phyloP scores from a whole-genome alignment of 2,329 filamentous ascomycete species.

The Sporothrix schenckii region DNA sequence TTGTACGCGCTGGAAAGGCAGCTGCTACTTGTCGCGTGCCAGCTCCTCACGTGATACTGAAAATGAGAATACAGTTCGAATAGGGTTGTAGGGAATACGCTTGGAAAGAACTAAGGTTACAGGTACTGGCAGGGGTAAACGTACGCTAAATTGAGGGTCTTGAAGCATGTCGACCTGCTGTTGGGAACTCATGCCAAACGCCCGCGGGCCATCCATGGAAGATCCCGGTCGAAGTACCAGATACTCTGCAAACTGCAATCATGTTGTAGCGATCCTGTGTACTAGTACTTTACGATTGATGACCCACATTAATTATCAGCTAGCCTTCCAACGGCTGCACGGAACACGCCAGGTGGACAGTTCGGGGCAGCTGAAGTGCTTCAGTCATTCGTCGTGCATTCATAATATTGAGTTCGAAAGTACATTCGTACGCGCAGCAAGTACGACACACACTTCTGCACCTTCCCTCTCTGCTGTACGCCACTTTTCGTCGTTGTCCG shows the following conservation, averaged over 20 bases:
- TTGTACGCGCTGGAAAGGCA: not conserved
- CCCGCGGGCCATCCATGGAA: not conserved
- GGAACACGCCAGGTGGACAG: conserved; percentile 16
- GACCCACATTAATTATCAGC: not conserved
- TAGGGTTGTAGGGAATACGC: not conserved
- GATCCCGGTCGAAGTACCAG: not conserved
- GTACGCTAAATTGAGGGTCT: conserved; percentile 5
- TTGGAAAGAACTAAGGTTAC: not conserved
- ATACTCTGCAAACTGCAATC: not conserved
- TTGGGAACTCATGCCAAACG: not conserved
- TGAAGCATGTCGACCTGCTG: not conserved
- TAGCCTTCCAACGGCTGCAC: conserved; percentile 3
- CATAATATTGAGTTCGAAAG: not conserved
- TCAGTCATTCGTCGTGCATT: not conserved
- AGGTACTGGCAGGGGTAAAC: conserved; percentile 3
- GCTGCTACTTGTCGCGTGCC: conserved; percentile 9
- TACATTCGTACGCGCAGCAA: not conserved
- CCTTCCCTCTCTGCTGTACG: conserved; percentile 1
- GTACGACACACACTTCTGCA: conserved; percentile 4
- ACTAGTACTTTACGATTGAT: not conserved
- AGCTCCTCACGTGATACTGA: not conserved
- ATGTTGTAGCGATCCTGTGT: not conserved
- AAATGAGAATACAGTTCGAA: not conserved
- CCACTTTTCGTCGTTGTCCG: not conserved
- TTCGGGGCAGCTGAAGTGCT: not conserved